These are phyloP conservation scores for Arthrobotrys sinensis DNA, from an alignment of 2,329 filamentous ascomycete species.

Conservation along the genomic window DNA sequence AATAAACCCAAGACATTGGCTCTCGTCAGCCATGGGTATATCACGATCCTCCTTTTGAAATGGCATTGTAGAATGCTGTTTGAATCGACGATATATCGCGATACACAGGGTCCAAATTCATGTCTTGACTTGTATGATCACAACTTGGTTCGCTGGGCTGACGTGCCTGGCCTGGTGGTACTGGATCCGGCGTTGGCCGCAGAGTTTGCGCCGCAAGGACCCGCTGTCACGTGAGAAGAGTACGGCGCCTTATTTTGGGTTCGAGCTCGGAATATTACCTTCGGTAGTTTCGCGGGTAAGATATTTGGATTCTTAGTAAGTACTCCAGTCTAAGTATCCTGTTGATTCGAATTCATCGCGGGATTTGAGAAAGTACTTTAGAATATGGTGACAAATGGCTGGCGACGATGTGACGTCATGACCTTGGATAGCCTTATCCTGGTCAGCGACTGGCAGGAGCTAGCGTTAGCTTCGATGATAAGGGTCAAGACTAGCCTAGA, in stretches of 20 bases:
- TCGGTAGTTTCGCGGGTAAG: neutral
- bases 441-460: conserved; percentile 8
- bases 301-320: too few species aligned
- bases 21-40: conserved; percentile 38
- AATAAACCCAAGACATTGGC: conserved; percentile 31
- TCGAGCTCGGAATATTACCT: neutral
- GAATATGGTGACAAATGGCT: conserved; percentile 4
- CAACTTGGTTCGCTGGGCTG: conserved; percentile 26
- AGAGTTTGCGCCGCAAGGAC: neutral
- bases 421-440: neutral
- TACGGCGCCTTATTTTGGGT: neutral
- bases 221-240: conserved; percentile 1
- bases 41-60: neutral
- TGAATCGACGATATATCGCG: neutral
- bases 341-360: too few species aligned
- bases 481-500: conserved; percentile 7
- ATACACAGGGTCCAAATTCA: neutral
- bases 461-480: neutral
- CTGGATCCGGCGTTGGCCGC: neutral
- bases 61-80: too few species aligned
- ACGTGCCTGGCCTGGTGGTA: neutral
- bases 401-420: conserved; percentile 22
- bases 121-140: neutral
- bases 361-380: neutral
- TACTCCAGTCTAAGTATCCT: too few species aligned